Conservation (phyloP, 768 basidiomycete genomes). For the Gloeostereum incarnatum region DNA sequence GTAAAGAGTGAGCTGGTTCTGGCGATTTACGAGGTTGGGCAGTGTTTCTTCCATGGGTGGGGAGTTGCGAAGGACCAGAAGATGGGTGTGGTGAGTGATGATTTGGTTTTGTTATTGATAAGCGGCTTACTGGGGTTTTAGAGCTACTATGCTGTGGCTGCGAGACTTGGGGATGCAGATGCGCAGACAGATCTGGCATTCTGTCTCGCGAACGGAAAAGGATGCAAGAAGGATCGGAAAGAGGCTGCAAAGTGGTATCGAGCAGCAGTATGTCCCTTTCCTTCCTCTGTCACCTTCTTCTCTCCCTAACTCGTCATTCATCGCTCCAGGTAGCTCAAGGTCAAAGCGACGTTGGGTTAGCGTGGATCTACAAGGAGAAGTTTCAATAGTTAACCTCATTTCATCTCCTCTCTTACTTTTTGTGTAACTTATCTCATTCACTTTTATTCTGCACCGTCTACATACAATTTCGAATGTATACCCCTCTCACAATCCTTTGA, state of each 20-base stretch:
- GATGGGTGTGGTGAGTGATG: slow-evolving; percentile 68
- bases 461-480: no score
- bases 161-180: slow-evolving; percentile 76
- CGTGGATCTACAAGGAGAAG: slow-evolving; percentile 91
- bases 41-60: slow-evolving; percentile 92
- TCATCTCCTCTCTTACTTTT: no score
- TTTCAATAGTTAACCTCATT: slow-evolving; percentile 47
- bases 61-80: slow-evolving; percentile 81
- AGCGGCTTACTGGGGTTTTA: slow-evolving; percentile 14
- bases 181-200: slow-evolving; percentile 84
- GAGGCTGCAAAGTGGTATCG: slow-evolving; percentile 88
- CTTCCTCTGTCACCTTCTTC: slow-evolving; percentile 3
- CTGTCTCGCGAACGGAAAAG: slow-evolving; percentile 79
- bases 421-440: no score
- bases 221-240: slow-evolving; percentile 82
- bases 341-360: slow-evolving; percentile 72
- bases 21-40: slow-evolving; percentile 87
- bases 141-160: slow-evolving; percentile 82
- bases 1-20: slow-evolving; percentile 70
- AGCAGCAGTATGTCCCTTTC: slow-evolving; percentile 48
- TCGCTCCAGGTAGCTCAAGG: slow-evolving; percentile 51
- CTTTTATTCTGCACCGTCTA: no score
- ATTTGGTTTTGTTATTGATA: slow-evolving; percentile 1
- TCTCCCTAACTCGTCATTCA: no score
- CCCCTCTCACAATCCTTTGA: no score